Evolutionary conservation across 2,329 filamentous ascomycete genomes (phyloP).

Genomic region (Aspergillus neoniger): DNA sequence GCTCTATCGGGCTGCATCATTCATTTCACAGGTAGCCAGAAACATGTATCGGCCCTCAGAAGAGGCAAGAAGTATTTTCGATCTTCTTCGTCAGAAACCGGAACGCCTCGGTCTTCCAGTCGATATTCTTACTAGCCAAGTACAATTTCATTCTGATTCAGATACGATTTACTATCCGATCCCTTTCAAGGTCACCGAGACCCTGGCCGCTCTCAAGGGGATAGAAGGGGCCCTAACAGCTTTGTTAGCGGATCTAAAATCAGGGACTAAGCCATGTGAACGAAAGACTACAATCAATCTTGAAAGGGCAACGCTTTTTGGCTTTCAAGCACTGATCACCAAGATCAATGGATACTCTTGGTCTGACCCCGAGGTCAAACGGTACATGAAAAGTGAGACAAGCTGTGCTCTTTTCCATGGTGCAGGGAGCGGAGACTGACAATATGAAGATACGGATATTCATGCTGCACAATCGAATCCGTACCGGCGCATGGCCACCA

Average conservation of each 20-base stretch:
- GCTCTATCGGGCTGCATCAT: not conserved
- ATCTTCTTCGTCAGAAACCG: not conserved
- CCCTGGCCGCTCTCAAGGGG: constrained; percentile 3
- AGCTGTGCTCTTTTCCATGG: no score
- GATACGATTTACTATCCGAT: not conserved
- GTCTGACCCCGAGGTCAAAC: not conserved
- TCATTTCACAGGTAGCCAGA: not conserved
- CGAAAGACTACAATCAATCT: not conserved
- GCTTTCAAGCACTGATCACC: not conserved
- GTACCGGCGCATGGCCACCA: not conserved
- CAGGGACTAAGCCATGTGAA: no score
- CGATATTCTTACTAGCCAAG: not conserved
- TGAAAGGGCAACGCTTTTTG: not conserved
- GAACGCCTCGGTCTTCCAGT: not conserved
- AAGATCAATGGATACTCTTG: not conserved
- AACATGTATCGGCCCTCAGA: not conserved
- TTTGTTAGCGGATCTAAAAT: not conserved
- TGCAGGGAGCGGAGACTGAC: no score
- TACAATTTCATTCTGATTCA: not conserved
- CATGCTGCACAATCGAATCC: not conserved
- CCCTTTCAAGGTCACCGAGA: constrained; percentile 7
- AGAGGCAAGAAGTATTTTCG: not conserved
- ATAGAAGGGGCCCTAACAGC: constrained; percentile 2
- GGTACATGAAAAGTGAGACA: not conserved
- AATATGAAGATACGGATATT: not conserved